These are phyloP conservation scores for Somion occarium DNA, from an alignment of 1,284 basidiomycete genomes.

Conservation along the genomic window DNA sequence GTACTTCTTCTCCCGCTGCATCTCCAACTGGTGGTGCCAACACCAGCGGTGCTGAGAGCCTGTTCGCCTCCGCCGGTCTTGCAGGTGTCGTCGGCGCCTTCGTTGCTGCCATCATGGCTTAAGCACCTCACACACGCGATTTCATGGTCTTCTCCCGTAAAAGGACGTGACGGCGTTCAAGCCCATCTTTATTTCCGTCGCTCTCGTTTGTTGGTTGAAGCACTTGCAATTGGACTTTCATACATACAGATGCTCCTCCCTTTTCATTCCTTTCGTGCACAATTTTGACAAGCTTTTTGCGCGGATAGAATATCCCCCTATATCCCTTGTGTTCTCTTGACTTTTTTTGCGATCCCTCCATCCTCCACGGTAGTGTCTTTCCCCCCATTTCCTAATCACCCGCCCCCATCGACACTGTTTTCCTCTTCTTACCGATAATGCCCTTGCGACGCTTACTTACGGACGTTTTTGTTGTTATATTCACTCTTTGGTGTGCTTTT, in stretches of 20 bases:
- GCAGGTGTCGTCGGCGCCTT: slow-evolving; percentile 23
- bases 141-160: neutral
- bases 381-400: neutral
- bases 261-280: neutral
- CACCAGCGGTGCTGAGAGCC: slow-evolving; percentile 17
- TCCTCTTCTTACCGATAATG: neutral
- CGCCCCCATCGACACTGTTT: neutral
- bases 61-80: slow-evolving; percentile 17
- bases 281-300: neutral
- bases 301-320: neutral
- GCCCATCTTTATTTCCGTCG: neutral
- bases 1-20: slow-evolving; percentile 11
- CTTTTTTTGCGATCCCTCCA: neutral
- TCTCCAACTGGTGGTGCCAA: slow-evolving; percentile 14
- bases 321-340: neutral
- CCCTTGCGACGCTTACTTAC: neutral
- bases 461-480: neutral
- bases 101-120: slow-evolving; percentile 24
- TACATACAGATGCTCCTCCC: slow-evolving; percentile 3
- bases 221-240: slow-evolving; percentile 2
- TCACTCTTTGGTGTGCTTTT: too few species aligned
- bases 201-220: neutral
- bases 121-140: slow-evolving; percentile 4
- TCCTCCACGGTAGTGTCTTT: neutral
- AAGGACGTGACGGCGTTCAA: neutral